These are phyloP conservation scores for Fusarium sp. DNA, from an alignment of 2,329 filamentous ascomycete species.

Conservation along the genomic window DNA sequence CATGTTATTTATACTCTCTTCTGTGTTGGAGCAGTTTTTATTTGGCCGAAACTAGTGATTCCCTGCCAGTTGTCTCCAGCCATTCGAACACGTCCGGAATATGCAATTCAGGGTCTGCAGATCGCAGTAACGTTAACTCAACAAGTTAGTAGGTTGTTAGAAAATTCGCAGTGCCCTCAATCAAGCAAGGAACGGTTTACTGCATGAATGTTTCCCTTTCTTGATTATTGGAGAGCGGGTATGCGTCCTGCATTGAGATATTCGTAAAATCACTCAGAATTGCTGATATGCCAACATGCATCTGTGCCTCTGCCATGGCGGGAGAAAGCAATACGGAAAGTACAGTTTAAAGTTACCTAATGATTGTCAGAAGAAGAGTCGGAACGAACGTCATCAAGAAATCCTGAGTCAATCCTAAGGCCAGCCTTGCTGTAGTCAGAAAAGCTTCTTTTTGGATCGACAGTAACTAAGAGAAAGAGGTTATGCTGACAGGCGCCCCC, in stretches of 20 bases:
- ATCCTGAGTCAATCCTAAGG: background rate
- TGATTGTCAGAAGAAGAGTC: background rate
- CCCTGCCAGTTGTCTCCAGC: background rate
- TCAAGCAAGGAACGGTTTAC: background rate
- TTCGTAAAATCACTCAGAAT: background rate
- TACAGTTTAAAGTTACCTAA: background rate
- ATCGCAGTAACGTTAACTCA: background rate
- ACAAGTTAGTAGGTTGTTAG: background rate
- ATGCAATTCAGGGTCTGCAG: background rate
- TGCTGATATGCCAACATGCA: background rate
- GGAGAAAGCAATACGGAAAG: background rate
- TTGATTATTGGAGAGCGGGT: background rate
- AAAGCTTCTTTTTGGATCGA: background rate
- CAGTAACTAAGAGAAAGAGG: background rate
- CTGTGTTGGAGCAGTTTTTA: background rate
- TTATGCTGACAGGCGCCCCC: background rate
- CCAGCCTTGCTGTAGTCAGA: background rate
- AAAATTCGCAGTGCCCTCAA: background rate
- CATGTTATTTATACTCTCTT: background rate
- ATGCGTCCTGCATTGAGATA: background rate
- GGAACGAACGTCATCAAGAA: background rate
- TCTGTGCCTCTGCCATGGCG: background rate
- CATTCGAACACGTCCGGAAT: background rate
- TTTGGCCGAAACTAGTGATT: background rate
- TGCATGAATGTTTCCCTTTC: background rate